phyloP scores from a whole-genome alignment of 2,329 filamentous ascomycete species.

The Arthrobotrys iridis region DNA sequence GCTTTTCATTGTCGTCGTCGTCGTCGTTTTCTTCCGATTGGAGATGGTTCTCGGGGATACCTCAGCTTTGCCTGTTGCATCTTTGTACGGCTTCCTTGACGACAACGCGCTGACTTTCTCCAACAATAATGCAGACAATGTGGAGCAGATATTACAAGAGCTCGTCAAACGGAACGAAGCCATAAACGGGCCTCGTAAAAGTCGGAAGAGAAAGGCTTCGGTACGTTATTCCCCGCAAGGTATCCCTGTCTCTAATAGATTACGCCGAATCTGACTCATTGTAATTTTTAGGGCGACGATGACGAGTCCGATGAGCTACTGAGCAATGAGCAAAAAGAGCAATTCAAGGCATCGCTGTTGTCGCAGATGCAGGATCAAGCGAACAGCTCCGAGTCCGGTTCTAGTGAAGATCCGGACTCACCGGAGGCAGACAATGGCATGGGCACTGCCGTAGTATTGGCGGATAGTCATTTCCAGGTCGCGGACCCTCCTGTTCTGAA shows the following conservation, averaged over 20 bases:
- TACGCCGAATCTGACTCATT: not conserved
- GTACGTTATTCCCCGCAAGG: conserved; percentile 4
- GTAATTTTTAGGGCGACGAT: conserved; percentile 21
- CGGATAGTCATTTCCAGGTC: conserved; percentile 60
- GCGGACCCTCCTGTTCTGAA: conserved; percentile 49
- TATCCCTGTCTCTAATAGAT: not conserved
- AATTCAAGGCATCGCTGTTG: conserved; percentile 50
- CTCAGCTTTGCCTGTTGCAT: conserved; percentile 37
- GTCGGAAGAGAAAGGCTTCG: conserved; percentile 50
- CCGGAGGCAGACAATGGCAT: conserved; percentile 14
- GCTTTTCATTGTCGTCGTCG: not conserved
- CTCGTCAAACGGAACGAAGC: conserved; percentile 53
- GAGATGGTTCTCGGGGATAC: conserved; percentile 21
- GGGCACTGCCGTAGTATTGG: conserved; percentile 28
- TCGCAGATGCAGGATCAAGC: conserved; percentile 48
- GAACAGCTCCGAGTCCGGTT: conserved; percentile 37
- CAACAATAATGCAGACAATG: conserved; percentile 43
- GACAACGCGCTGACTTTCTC: conserved; percentile 50
- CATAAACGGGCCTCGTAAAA: conserved; percentile 47
- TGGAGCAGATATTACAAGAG: conserved; percentile 54
- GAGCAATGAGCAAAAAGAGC: conserved; percentile 46
- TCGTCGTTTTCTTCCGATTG: conserved; percentile 3
- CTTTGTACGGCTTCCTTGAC: conserved; percentile 25
- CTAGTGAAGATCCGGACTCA: conserved; percentile 39
- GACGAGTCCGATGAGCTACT: conserved; percentile 24